Conservation (phyloP, 495 filamentous ascomycete species). For the Trichoderma orchidacearum region DNA sequence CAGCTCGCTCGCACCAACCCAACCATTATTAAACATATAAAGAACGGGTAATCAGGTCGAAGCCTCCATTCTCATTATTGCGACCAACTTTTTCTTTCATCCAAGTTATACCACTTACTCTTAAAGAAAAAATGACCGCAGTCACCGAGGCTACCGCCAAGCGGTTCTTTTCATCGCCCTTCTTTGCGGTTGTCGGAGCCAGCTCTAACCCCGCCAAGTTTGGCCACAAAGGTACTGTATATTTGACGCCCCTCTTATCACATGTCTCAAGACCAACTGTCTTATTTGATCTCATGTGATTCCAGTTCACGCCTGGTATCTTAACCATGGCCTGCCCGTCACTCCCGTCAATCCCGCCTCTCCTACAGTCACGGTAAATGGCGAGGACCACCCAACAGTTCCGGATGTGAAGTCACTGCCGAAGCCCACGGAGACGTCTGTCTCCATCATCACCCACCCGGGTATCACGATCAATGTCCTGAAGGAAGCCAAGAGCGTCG, state of each 20-base stretch:
- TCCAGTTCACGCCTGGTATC: constrained; percentile 82
- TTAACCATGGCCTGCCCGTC: constrained; percentile 57
- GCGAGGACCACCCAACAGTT: constrained; percentile 45
- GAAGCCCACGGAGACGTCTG: constrained; percentile 53
- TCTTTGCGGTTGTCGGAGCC: constrained; percentile 85
- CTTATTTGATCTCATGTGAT: no score
- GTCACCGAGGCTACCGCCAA: constrained; percentile 46
- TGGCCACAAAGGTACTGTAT: constrained; percentile 74
- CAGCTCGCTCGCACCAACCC: background rate
- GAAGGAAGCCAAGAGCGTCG: constrained; percentile 64
- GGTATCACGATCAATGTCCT: constrained; percentile 55
- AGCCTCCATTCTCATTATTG: no score
- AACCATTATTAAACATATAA: background rate
- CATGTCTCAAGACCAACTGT: no score
- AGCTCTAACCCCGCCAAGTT: constrained; percentile 73
- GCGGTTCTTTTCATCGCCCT: constrained; percentile 68
- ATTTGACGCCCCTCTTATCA: constrained; percentile 9
- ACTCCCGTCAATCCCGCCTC: constrained; percentile 71
- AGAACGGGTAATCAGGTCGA: background rate
- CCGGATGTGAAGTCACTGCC: constrained; percentile 49
- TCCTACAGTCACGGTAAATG: constrained; percentile 37
- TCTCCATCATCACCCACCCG: constrained; percentile 80
- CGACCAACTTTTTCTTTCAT: background rate
- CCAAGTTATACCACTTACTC: background rate
- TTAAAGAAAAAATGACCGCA: constrained; percentile 18